Conservation (phyloP, 768 basidiomycete genomes). For the Cyclocybe aegerita region DNA sequence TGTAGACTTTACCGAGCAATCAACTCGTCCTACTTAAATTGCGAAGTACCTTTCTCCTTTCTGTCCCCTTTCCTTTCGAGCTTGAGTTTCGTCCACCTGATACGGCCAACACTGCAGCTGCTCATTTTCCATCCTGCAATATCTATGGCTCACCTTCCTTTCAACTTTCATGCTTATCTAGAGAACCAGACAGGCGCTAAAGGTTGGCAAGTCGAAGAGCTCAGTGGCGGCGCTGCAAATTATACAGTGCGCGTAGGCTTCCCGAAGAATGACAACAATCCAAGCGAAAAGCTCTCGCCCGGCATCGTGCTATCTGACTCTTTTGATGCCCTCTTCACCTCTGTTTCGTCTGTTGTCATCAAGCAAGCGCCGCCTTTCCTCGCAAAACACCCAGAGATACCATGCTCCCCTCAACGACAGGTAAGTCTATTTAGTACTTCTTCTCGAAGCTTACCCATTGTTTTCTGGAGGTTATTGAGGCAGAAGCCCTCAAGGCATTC, state of each 20-base stretch:
- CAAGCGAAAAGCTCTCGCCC: background rate
- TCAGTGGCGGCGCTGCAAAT: constrained; percentile 7
- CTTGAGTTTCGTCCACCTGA: background rate
- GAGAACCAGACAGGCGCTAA: background rate
- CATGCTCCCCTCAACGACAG: constrained; percentile 11
- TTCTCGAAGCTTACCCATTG: background rate
- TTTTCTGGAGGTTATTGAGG: constrained; percentile 5
- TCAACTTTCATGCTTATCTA: constrained; percentile 7
- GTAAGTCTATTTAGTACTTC: background rate
- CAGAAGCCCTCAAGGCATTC: constrained; percentile 2
- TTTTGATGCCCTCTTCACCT: background rate
- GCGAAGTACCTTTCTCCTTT: constrained; percentile 3
- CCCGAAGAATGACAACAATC: background rate
- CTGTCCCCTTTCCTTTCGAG: background rate
- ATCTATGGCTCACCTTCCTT: background rate
- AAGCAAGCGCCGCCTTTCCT: constrained; percentile 9
- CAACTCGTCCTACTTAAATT: constrained; percentile 1
- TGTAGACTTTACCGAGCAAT: constrained; percentile 8
- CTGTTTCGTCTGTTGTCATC: constrained; percentile 1
- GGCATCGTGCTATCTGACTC: background rate
- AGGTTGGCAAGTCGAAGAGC: constrained; percentile 4
- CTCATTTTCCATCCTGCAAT: too few species aligned
- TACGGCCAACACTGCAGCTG: too few species aligned
- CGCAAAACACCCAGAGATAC: constrained; percentile 4
- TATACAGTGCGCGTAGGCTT: background rate